Conservation (phyloP, 2,329 filamentous ascomycete genomes). For the Colletotrichum paranaense region DNA sequence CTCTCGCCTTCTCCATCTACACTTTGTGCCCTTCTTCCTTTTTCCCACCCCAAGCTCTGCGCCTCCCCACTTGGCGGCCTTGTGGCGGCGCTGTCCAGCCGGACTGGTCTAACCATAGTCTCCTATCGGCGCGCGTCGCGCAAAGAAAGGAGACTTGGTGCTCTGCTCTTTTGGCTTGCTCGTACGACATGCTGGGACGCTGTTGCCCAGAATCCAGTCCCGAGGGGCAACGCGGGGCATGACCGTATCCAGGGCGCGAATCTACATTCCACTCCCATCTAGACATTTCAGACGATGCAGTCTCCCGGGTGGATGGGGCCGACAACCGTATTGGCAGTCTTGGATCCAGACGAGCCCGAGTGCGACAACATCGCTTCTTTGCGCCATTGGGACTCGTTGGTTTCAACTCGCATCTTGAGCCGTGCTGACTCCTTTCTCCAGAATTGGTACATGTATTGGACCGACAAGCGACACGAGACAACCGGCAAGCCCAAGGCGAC, state of each 20-base stretch:
- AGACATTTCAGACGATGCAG: slow-evolving; percentile 9
- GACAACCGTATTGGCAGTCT: background rate
- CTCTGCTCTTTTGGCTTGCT: background rate
- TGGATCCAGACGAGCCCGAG: background rate
- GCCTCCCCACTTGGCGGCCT: slow-evolving; percentile 1
- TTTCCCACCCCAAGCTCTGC: slow-evolving; percentile 15
- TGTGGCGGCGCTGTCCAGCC: background rate
- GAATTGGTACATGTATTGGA: slow-evolving; percentile 99
- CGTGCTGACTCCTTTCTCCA: slow-evolving; percentile 51
- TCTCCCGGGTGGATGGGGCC: slow-evolving; percentile 6
- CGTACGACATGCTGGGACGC: background rate
- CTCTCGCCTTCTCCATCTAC: slow-evolving; percentile 17
- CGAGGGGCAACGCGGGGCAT: slow-evolving; percentile 4
- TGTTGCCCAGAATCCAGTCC: background rate
- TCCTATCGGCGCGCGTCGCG: background rate
- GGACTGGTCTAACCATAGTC: slow-evolving; percentile 16
- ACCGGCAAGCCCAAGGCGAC: slow-evolving; percentile 85
- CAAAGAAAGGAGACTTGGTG: background rate
- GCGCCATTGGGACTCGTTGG: slow-evolving; percentile 5
- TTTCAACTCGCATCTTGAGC: slow-evolving; percentile 5
- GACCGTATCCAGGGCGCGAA: background rate
- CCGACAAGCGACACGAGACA: slow-evolving; percentile 96
- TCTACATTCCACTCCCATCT: slow-evolving; percentile 8
- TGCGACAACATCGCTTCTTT: slow-evolving; percentile 2
- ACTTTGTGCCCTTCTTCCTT: slow-evolving; percentile 13